These are phyloP conservation scores for Gnetum montanum DNA, from an alignment of 75 land plant species.

Conservation along the genomic window DNA sequence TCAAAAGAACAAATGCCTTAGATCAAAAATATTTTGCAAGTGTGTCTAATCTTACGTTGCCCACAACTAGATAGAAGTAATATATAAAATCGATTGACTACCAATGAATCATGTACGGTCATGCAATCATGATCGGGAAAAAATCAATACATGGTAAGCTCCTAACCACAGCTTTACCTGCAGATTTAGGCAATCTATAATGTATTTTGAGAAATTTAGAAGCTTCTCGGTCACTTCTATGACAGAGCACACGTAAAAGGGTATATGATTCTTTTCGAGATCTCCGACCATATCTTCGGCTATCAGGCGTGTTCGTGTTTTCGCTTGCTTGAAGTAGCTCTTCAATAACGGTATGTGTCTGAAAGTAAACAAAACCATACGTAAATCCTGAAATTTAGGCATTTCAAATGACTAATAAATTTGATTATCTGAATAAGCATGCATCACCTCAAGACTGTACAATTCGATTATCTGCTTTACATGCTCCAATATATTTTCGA, in stretches of 20 bases:
- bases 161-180: slow-evolving; percentile 21
- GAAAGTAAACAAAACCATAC: not conserved
- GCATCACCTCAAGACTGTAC: slow-evolving; percentile 38
- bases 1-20: no score
- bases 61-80: no score
- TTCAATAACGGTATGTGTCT: slow-evolving; percentile 42
- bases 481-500: slow-evolving; percentile 40
- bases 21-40: no score
- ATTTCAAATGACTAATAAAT: not conserved
- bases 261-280: slow-evolving; percentile 38
- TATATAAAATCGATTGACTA: no score
- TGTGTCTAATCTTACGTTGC: no score
- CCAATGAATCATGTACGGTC: no score
- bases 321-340: slow-evolving; percentile 48
- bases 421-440: not conserved
- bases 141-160: not conserved
- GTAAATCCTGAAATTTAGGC: not conserved
- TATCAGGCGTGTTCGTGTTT: slow-evolving; percentile 16
- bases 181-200: slow-evolving; percentile 52
- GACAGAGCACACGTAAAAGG: slow-evolving; percentile 57
- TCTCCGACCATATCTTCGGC: slow-evolving; percentile 3
- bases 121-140: not conserved
- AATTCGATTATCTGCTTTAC: slow-evolving; percentile 33
- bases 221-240: slow-evolving; percentile 56
- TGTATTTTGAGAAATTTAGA: slow-evolving; percentile 54